phyloP scores from a whole-genome alignment of 495 filamentous ascomycete species.

The Cryomyces antarcticus region DNA sequence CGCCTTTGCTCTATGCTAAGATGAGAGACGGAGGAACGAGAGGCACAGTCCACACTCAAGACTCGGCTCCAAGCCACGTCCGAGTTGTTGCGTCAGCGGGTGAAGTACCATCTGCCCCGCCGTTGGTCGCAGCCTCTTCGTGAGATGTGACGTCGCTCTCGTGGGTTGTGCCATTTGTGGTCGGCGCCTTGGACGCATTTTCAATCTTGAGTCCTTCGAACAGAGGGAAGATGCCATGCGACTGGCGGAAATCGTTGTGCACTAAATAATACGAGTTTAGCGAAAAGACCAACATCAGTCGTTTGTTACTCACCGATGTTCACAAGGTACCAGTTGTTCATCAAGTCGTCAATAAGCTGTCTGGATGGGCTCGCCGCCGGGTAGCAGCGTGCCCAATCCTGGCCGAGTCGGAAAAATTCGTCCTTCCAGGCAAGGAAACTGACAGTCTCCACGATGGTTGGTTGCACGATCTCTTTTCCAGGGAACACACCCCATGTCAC shows the following conservation, averaged over 20 bases:
- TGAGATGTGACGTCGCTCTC: too few species aligned
- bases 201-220: slow-evolving; percentile 29
- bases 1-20: too few species aligned
- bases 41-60: too few species aligned
- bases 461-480: slow-evolving; percentile 95
- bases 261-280: slow-evolving; percentile 28
- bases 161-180: too few species aligned
- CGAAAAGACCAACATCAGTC: slow-evolving; percentile 9
- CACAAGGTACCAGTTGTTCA: slow-evolving; percentile 80
- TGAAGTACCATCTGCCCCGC: too few species aligned
- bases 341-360: slow-evolving; percentile 56
- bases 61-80: too few species aligned
- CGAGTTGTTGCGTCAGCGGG: too few species aligned
- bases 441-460: slow-evolving; percentile 95
- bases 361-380: slow-evolving; percentile 60
- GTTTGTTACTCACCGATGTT: slow-evolving; percentile 54
- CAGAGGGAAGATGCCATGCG: slow-evolving; percentile 55
- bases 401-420: slow-evolving; percentile 79
- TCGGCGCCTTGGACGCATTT: too few species aligned
- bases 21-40: too few species aligned
- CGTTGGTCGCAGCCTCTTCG: too few species aligned
- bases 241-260: slow-evolving; percentile 85
- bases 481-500: slow-evolving; percentile 99
- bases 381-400: slow-evolving; percentile 88
- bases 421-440: slow-evolving; percentile 99